Percentiles rank a stretch among this genome's conserved stretches.
Conservation (phyloP, 73 alveolate genomes). For the Paramecium octaurelia region DNA sequence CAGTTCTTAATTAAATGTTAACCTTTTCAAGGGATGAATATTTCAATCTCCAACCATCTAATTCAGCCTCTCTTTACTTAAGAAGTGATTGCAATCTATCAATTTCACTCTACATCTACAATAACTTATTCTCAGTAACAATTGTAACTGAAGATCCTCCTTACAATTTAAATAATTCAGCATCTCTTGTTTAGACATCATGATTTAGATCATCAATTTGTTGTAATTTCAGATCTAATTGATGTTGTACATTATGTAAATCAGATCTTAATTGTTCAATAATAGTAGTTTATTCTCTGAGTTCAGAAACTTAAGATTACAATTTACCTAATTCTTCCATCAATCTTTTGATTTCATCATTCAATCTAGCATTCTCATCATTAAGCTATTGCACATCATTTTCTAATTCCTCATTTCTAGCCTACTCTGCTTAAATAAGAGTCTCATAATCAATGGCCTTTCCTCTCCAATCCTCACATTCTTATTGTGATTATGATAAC, state of each 20-base stretch:
- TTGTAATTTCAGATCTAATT: background rate
- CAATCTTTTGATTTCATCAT: slow-evolving; percentile 16
- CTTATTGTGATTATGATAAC: background rate
- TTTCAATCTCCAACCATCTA: slow-evolving; percentile 29
- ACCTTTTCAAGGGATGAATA: background rate
- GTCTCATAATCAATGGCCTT: background rate
- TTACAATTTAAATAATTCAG: background rate
- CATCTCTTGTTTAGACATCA: background rate
- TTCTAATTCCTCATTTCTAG: background rate
- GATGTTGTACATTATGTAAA: background rate
- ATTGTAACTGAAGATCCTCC: slow-evolving; percentile 15
- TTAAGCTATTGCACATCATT: background rate
- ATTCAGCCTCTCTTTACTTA: slow-evolving; percentile 7
- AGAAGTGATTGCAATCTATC: background rate
- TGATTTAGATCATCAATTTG: background rate
- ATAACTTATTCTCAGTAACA: slow-evolving; percentile 8
- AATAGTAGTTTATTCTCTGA: background rate
- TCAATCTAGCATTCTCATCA: background rate
- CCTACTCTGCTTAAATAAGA: background rate
- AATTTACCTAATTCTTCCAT: background rate
- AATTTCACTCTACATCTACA: background rate
- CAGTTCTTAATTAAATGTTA: background rate
- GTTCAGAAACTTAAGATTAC: background rate
- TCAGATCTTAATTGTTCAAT: background rate
- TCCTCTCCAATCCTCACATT: slow-evolving; percentile 35